These are phyloP conservation scores for Rhizodiscina lignyota DNA, from an alignment of 495 filamentous ascomycete genomes.

Conservation along the genomic window DNA sequence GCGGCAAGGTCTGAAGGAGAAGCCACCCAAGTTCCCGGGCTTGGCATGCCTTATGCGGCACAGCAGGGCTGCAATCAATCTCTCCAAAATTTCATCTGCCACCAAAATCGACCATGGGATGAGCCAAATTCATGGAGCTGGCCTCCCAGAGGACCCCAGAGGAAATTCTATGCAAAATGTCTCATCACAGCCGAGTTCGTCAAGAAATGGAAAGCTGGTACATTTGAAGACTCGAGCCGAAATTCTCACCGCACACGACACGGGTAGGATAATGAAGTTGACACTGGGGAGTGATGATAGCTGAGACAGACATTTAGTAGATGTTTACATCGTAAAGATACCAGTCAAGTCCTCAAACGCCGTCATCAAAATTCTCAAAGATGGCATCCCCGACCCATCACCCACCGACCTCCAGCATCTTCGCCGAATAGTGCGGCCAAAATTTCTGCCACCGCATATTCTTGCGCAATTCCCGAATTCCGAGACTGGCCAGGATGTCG, in stretches of 20 bases:
- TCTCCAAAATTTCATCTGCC: no score
- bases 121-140: no score
- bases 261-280: background rate
- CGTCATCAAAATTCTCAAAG: constrained; percentile 20
- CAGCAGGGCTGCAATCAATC: no score
- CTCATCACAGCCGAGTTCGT: no score
- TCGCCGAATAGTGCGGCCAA: constrained; percentile 59
- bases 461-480: constrained; percentile 15
- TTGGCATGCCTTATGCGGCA: no score
- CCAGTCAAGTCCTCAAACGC: constrained; percentile 6
- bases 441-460: constrained; percentile 42
- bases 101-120: no score
- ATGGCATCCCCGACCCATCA: constrained; percentile 35
- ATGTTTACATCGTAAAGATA: constrained; percentile 11
- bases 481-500: constrained; percentile 27
- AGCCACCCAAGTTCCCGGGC: no score
- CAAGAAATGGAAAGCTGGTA: background rate
- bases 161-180: no score
- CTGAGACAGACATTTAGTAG: constrained; percentile 1
- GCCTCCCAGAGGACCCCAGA: no score
- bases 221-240: background rate
- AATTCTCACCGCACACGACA: background rate
- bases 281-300: background rate
- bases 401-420: constrained; percentile 57
- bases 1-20: no score